Conservation (phyloP, 805 yeast species). For the Lachancea meyersii region DNA sequence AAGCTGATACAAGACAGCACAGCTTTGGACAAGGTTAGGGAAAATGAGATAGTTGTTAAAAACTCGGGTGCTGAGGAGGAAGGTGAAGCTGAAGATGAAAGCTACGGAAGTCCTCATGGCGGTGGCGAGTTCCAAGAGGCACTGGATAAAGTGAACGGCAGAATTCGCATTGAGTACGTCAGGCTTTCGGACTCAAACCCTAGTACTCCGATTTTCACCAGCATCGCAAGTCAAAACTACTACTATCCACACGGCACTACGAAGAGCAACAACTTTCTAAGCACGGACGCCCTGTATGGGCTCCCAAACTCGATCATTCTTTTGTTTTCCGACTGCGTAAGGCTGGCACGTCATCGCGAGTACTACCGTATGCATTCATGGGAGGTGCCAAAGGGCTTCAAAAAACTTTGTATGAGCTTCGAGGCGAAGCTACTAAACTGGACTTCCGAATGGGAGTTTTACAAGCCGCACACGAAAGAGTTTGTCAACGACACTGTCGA, state of each 20-base stretch:
- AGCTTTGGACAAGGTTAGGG: conserved; percentile 26
- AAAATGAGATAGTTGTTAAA: conserved; percentile 23
- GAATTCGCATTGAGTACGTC: conserved; percentile 40
- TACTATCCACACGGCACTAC: conserved; percentile 33
- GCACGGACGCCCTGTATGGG: conserved; percentile 79
- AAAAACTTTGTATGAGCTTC: conserved; percentile 28
- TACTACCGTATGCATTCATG: conserved; percentile 34
- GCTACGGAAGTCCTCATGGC: conserved; percentile 8
- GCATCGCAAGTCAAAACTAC: conserved; percentile 36
- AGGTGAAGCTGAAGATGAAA: background rate
- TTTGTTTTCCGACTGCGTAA: conserved; percentile 67
- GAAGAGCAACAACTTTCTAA: conserved; percentile 50
- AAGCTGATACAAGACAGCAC: conserved; percentile 77
- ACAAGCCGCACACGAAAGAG: conserved; percentile 23
- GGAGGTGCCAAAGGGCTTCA: conserved; percentile 23
- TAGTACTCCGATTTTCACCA: conserved; percentile 38
- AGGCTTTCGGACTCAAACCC: conserved; percentile 15
- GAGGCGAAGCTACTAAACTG: conserved; percentile 54
- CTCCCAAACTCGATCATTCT: conserved; percentile 73
- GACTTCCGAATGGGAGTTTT: conserved; percentile 70
- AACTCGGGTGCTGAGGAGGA: conserved; percentile 10
- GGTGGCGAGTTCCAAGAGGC: conserved; percentile 23
- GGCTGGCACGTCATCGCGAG: conserved; percentile 55
- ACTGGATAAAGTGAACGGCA: conserved; percentile 42
- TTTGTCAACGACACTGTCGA: conserved; percentile 42